Percentiles rank a stretch among this genome's conserved stretches.
phyloP scores from a whole-genome alignment of 2,329 filamentous ascomycete species.

The Pseudopyricularia javanii region DNA sequence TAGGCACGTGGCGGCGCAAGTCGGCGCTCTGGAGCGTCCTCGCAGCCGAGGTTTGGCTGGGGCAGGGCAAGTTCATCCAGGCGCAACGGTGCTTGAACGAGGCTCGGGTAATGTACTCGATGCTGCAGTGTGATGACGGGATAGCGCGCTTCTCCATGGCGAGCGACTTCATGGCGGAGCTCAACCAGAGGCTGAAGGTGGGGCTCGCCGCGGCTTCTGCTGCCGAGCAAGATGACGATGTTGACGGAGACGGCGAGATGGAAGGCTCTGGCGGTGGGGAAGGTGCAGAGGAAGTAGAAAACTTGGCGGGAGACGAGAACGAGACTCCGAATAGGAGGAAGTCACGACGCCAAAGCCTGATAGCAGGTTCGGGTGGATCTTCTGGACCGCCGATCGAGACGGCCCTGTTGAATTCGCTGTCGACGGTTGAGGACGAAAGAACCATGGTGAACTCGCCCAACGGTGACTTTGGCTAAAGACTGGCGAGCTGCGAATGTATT shows the following conservation, averaged over 20 bases:
- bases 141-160: constrained; percentile 38
- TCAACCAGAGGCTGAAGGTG: constrained; percentile 37
- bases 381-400: constrained; percentile 12
- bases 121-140: constrained; percentile 35
- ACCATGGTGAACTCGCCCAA: not conserved
- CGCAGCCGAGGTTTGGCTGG: constrained; percentile 73
- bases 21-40: constrained; percentile 82
- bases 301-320: constrained; percentile 20
- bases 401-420: constrained; percentile 13
- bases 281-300: constrained; percentile 13
- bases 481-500: not conserved
- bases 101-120: constrained; percentile 43
- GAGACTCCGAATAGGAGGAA: constrained; percentile 29
- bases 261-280: constrained; percentile 20
- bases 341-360: constrained; percentile 41
- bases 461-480: not conserved
- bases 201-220: constrained; percentile 24
- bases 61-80: constrained; percentile 63
- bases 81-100: constrained; percentile 67
- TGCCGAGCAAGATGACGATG: constrained; percentile 1
- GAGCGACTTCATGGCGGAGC: constrained; percentile 35
- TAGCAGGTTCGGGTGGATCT: constrained; percentile 8
- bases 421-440: constrained; percentile 5
- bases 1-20: constrained; percentile 68
- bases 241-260: constrained; percentile 5